Base-by-base conservation (phyloP, 2,329 filamentous ascomycete species). In the Colletotrichum abscissum region DNA sequence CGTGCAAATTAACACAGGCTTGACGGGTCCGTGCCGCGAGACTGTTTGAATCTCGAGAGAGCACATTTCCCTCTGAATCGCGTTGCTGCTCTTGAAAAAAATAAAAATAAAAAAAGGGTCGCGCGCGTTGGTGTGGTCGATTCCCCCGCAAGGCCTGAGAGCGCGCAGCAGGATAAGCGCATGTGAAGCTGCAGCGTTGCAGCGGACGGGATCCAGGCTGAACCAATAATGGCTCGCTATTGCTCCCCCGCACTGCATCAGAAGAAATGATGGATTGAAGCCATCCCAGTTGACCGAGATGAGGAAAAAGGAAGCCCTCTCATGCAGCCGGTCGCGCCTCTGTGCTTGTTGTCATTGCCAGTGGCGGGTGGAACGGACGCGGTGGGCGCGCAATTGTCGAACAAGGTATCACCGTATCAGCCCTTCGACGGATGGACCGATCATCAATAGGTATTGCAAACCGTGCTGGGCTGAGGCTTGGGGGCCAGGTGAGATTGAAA, bases 141-240 rank as follows among this genome's bases (percentile, higher is more conserved):
- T 64, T 55, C 70, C 67, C 70, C 70, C 67, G 60, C 46, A 69
- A 12, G 55, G 60, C 60, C 67, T 70, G 70, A 73, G 67, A 60
- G 28, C 54, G 12, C 38, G 59, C 38, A 62, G 57, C 22, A 49
- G 28, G 22, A 55, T 22, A 26, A 28, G 49, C 54, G 66, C 67
- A 56, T 59, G 33, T 65, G 59, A 64, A 64, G 67, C 24, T 52
- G 30, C 30, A 35, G 49, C 49, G 62, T 64, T 62, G 55, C 59
- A 73, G 66, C 26, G 55, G 70, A 38, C n/a, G 38, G 49, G n/a
- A 60, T 64, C 69, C 63, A 24, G 38, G 55, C 46, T 60, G 5
- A 62, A 8, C 70, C 70, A 73, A 73, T 66, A 14, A 49, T 19
- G 22, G 54, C 11, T 56, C 19, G 54, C 12, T 22, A 69, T 56